Percentiles rank a stretch among this genome's conserved stretches.
These are phyloP conservation scores for Mycena filopes DNA, from an alignment of 768 basidiomycete species.

Conservation along the genomic window DNA sequence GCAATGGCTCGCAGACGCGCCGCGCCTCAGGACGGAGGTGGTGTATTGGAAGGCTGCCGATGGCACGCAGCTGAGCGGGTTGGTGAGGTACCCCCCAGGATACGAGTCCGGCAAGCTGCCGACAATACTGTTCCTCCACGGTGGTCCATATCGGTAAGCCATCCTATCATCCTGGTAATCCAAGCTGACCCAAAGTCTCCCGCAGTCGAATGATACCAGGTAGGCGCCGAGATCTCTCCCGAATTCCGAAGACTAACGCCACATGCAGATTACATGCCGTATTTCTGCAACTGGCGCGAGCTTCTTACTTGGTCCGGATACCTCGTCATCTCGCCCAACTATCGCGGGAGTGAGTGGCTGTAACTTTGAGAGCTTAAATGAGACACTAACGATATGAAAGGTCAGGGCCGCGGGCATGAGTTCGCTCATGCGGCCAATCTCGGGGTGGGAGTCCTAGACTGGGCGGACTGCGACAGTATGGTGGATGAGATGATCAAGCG, in stretches of 20 bases:
- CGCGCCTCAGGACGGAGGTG: constrained; percentile 39
- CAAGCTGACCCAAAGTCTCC: constrained; percentile 7
- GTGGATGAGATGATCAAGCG: constrained; percentile 45
- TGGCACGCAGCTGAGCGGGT: constrained; percentile 42
- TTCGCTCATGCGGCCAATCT: constrained; percentile 44
- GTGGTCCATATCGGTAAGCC: constrained; percentile 46
- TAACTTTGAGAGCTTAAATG: neutral
- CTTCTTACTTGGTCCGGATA: constrained; percentile 47
- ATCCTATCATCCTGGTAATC: neutral
- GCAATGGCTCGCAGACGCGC: constrained; percentile 44
- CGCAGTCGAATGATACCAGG: constrained; percentile 31
- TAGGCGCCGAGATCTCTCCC: neutral
- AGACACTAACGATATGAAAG: constrained; percentile 26
- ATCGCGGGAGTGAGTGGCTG: constrained; percentile 44
- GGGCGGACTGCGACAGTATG: constrained; percentile 51
- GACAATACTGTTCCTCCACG: constrained; percentile 47
- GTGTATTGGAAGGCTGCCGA: constrained; percentile 44
- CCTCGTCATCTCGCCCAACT: constrained; percentile 49
- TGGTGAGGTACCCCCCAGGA: constrained; percentile 46
- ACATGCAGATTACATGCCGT: constrained; percentile 49
- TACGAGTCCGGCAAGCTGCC: constrained; percentile 35
- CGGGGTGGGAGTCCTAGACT: constrained; percentile 45
- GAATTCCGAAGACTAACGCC: neutral
- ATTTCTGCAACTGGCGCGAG: constrained; percentile 52
- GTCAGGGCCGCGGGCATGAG: constrained; percentile 47